phyloP scores from a whole-genome alignment of 208 protist species.

The Crithidia fasciculata region DNA sequence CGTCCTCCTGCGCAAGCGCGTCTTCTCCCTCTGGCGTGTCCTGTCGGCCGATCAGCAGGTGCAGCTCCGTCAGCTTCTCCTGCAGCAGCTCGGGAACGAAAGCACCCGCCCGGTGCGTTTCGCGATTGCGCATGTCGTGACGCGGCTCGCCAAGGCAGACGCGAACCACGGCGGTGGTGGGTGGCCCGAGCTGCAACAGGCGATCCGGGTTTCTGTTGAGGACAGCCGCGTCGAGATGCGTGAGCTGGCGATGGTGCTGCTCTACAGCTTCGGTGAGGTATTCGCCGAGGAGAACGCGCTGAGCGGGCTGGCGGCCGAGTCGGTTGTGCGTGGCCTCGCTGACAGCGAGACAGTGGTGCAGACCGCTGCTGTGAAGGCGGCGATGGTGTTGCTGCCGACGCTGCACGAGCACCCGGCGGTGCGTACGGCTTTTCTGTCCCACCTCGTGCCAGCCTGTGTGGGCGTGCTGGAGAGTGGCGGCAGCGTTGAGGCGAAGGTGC shows the following conservation, averaged over 20 bases:
- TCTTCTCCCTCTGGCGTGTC: slow-evolving; percentile 74
- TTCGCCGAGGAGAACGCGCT: slow-evolving; percentile 45
- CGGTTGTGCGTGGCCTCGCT: slow-evolving; percentile 65
- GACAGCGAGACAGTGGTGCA: slow-evolving; percentile 67
- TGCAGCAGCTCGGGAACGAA: slow-evolving; percentile 70
- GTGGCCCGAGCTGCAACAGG: slow-evolving; percentile 78
- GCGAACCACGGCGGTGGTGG: slow-evolving; percentile 36
- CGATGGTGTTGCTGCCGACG: slow-evolving; percentile 56
- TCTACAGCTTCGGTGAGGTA: slow-evolving; percentile 80
- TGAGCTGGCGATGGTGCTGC: slow-evolving; percentile 86
- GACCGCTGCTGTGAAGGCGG: slow-evolving; percentile 65
- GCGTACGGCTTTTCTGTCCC: slow-evolving; percentile 41
- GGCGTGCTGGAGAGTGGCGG: slow-evolving; percentile 40
- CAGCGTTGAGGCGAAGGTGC: slow-evolving; percentile 30
- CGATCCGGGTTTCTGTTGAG: slow-evolving; percentile 47
- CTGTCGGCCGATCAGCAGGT: slow-evolving; percentile 43
- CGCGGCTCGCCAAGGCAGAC: slow-evolving; percentile 73
- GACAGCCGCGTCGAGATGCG: slow-evolving; percentile 70
- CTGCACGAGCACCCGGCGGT: slow-evolving; percentile 44
- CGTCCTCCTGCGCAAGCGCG: slow-evolving; percentile 83
- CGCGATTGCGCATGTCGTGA: slow-evolving; percentile 80
- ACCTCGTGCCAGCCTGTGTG: slow-evolving; percentile 51
- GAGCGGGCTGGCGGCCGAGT: slow-evolving; percentile 44
- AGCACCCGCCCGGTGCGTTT: slow-evolving; percentile 69
- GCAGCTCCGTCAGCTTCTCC: slow-evolving; percentile 67